phyloP scores from a whole-genome alignment of 352 stramenopile genomes.

The Discostella stelligera region DNA sequence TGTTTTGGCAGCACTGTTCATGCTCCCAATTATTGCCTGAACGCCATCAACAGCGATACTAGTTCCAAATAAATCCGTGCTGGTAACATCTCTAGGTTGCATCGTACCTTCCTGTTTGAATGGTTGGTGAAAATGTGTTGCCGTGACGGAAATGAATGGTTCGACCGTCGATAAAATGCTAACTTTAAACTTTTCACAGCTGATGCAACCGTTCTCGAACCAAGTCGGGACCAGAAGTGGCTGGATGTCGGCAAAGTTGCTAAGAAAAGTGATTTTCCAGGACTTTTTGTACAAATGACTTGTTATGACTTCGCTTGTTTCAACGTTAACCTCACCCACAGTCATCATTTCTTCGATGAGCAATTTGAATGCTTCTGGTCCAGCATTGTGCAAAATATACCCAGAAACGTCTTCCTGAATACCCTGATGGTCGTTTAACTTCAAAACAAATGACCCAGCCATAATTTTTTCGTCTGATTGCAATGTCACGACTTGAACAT shows the following conservation, averaged over 20 bases:
- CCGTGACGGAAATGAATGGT: conserved; percentile 32
- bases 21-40: conserved; percentile 68
- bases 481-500: conserved; percentile 65
- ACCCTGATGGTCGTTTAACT: conserved; percentile 77
- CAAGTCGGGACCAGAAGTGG: conserved; percentile 47
- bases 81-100: conserved; percentile 50
- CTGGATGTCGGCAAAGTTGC: conserved; percentile 48
- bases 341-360: conserved; percentile 83
- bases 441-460: conserved; percentile 84
- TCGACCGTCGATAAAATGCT: conserved; percentile 46
- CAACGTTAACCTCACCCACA: conserved; percentile 83
- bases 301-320: conserved; percentile 33
- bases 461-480: conserved; percentile 56
- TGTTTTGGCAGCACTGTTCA: conserved; percentile 63
- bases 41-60: conserved; percentile 70
- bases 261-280: conserved; percentile 70
- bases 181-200: conserved; percentile 54
- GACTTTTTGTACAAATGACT: conserved; percentile 40
- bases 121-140: conserved; percentile 35
- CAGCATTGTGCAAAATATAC: conserved; percentile 60
- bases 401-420: conserved; percentile 75
- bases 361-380: conserved; percentile 81
- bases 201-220: conserved; percentile 42
- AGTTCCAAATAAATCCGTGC: conserved; percentile 74
- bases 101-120: conserved; percentile 47